Evolutionary conservation across 768 basidiomycete species (phyloP).

Genomic region (Pisolithus albus): DNA sequence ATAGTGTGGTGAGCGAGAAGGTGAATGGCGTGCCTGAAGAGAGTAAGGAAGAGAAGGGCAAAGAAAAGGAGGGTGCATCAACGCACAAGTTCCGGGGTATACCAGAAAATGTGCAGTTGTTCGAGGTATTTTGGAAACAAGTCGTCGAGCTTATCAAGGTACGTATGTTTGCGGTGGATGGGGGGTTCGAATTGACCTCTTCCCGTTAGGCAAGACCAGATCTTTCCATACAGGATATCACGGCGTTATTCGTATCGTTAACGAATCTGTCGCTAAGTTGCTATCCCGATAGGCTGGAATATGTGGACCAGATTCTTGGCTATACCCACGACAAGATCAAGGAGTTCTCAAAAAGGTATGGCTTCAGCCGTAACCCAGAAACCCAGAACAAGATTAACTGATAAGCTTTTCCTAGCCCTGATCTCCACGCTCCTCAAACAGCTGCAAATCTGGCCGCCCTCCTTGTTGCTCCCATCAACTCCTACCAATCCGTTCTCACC

Average conservation of each 20-base stretch:
- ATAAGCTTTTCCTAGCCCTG: slow-evolving; percentile 47
- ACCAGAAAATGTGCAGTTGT: slow-evolving; percentile 89
- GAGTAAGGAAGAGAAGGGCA: slow-evolving; percentile 42
- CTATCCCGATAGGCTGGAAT: slow-evolving; percentile 95
- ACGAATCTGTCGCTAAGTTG: slow-evolving; percentile 94
- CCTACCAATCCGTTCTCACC: slow-evolving; percentile 93
- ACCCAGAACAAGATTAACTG: slow-evolving; percentile 3
- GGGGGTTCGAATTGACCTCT: slow-evolving; percentile 2
- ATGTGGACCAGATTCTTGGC: slow-evolving; percentile 90
- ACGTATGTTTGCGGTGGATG: slow-evolving; percentile 9
- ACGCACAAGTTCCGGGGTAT: slow-evolving; percentile 89
- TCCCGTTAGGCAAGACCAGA: slow-evolving; percentile 82
- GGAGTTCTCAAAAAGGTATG: slow-evolving; percentile 75
- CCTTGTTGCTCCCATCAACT: slow-evolving; percentile 90
- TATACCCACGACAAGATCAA: slow-evolving; percentile 84
- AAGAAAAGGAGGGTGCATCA: slow-evolving; percentile 49
- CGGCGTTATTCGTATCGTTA: slow-evolving; percentile 90
- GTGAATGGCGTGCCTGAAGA: slow-evolving; percentile 18
- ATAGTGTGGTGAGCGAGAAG: background rate
- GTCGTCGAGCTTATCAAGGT: slow-evolving; percentile 98
- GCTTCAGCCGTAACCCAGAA: background rate
- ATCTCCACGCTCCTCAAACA: slow-evolving; percentile 83
- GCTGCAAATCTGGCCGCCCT: slow-evolving; percentile 86
- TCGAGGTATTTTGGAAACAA: slow-evolving; percentile 99
- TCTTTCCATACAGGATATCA: slow-evolving; percentile 94